Percentiles rank a stretch among this genome's conserved stretches.
Conservation (phyloP, 2,329 filamentous ascomycete species). For the Madurella mycetomatis region DNA sequence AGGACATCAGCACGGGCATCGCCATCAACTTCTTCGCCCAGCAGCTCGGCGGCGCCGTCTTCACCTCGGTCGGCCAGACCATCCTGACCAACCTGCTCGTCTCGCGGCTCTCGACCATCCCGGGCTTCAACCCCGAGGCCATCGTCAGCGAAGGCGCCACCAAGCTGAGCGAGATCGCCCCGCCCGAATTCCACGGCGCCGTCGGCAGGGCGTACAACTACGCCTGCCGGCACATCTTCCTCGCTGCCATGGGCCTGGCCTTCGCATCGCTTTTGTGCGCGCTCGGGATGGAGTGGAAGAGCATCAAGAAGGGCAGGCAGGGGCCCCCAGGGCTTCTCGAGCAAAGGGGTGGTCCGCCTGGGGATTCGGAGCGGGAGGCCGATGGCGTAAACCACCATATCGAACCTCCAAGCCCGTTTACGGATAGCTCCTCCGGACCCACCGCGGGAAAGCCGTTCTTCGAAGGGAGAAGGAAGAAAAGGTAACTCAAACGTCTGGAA, state of each 20-base stretch:
- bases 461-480: not conserved
- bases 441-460: constrained; percentile 5
- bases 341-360: too few relatives aligned
- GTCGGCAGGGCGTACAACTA: constrained; percentile 63
- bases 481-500: not conserved
- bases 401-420: too few relatives aligned
- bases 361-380: not conserved
- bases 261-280: constrained; percentile 53
- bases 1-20: constrained; percentile 52
- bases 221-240: constrained; percentile 59
- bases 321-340: not conserved
- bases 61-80: constrained; percentile 53
- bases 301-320: constrained; percentile 51
- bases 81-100: constrained; percentile 47
- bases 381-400: too few relatives aligned
- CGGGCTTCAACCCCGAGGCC: constrained; percentile 38
- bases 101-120: constrained; percentile 35
- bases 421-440: not conserved
- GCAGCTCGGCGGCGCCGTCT: constrained; percentile 55
- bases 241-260: constrained; percentile 55
- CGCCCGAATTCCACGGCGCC: constrained; percentile 42
- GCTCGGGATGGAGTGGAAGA: constrained; percentile 61
- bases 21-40: constrained; percentile 55
- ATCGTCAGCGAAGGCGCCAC: constrained; percentile 54
- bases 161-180: constrained; percentile 51